These are phyloP conservation scores for Calonectria pauciramosa DNA, from an alignment of 2,329 filamentous ascomycete genomes.

Conservation along the genomic window DNA sequence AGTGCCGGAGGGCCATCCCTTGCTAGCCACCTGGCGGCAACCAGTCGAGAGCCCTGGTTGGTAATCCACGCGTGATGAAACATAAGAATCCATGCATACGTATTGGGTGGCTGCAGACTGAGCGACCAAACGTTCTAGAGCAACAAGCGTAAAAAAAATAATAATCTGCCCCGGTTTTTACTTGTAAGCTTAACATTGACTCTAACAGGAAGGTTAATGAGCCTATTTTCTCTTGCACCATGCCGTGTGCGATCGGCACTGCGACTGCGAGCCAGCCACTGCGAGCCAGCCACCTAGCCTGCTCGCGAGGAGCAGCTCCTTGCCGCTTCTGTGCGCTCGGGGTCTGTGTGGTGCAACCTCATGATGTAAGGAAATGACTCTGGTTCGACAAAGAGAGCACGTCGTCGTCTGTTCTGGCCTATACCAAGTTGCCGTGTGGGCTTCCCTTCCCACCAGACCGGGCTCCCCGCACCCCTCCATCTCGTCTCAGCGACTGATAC, in stretches of 20 bases:
- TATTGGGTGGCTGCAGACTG: neutral
- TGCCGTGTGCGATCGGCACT: constrained; percentile 6
- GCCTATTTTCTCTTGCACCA: constrained; percentile 2
- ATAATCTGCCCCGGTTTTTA: neutral
- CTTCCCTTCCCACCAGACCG: constrained; percentile 22
- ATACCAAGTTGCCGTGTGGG: constrained; percentile 40
- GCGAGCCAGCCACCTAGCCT: neutral
- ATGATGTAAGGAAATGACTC: constrained; percentile 19
- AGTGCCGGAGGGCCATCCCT: constrained; percentile 12
- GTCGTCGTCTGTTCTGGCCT: neutral
- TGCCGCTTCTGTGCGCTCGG: neutral
- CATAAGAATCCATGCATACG: constrained; percentile 13
- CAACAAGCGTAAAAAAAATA: neutral
- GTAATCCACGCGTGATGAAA: constrained; percentile 27
- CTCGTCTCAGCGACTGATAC: neutral
- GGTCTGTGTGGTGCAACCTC: constrained; percentile 8
- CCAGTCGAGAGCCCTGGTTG: constrained; percentile 1
- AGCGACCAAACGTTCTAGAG: constrained; percentile 15
- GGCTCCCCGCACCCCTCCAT: constrained; percentile 38
- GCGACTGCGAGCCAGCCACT: neutral
- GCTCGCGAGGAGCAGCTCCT: neutral
- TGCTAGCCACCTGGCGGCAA: neutral
- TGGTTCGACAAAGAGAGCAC: neutral
- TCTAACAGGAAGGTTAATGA: constrained; percentile 25
- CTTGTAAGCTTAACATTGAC: constrained; percentile 28